phyloP scores from a whole-genome alignment of 106 monocot species.

The Platanthera zijinensis region DNA sequence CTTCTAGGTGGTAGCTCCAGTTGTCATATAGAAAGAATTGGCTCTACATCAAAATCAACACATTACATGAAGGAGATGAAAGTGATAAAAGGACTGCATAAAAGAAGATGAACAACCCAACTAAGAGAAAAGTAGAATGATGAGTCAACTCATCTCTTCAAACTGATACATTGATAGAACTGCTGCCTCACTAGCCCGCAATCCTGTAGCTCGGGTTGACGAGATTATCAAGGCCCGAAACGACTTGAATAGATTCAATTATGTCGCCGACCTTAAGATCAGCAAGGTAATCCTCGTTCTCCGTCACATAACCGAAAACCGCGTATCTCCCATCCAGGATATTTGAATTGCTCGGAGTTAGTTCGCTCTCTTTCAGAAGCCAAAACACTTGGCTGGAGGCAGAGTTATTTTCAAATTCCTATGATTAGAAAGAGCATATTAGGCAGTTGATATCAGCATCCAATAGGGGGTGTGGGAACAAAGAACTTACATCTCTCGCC shows the following conservation, averaged over 20 bases:
- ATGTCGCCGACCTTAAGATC: slow-evolving; percentile 95
- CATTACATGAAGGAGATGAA: neutral
- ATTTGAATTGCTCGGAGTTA: slow-evolving; percentile 98
- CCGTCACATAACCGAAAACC: slow-evolving; percentile 84
- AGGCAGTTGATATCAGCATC: neutral
- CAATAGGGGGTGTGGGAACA: neutral
- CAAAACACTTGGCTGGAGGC: slow-evolving; percentile 96
- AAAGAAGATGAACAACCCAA: neutral
- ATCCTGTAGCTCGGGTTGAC: slow-evolving; percentile 89
- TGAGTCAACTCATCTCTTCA: too few species aligned
- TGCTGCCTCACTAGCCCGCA: slow-evolving; percentile 27
- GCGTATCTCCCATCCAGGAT: slow-evolving; percentile 83
- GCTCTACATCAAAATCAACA: neutral
- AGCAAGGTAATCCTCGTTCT: slow-evolving; percentile 87
- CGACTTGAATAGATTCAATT: slow-evolving; percentile 88
- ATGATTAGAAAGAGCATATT: neutral
- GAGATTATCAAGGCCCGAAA: slow-evolving; percentile 89
- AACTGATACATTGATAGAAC: neutral
- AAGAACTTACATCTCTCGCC: slow-evolving; percentile 70
- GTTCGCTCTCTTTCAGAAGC: slow-evolving; percentile 95
- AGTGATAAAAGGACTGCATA: neutral
- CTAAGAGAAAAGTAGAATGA: neutral
- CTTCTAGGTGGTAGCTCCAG: neutral
- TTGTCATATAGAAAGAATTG: neutral
- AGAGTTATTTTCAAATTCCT: slow-evolving; percentile 94